These are phyloP conservation scores for Acanthamoeba castellanii DNA, from an alignment of 208 protist genomes.

Conservation along the genomic window DNA sequence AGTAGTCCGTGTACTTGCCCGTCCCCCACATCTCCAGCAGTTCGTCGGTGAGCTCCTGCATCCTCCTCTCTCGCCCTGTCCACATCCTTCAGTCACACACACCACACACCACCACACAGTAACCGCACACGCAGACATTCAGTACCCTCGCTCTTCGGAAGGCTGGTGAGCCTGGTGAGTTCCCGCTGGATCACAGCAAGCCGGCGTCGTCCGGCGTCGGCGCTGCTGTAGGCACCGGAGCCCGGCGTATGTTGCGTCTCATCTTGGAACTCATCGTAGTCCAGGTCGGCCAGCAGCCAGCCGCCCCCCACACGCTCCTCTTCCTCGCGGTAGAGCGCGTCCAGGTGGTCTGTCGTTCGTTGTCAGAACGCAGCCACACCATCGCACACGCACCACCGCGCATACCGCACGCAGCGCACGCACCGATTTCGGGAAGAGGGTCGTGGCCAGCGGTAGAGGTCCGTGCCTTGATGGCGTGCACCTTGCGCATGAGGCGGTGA, in stretches of 20 bases:
- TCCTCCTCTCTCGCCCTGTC: not conserved
- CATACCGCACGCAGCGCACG: not conserved
- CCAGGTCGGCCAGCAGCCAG: not conserved
- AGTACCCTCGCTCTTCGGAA: not conserved
- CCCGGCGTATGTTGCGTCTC: not conserved
- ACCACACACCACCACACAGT: not conserved
- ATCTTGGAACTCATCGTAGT: not conserved
- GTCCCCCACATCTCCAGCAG: conserved; percentile 23
- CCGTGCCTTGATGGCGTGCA: not conserved
- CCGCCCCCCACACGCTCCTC: not conserved
- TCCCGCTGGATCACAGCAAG: not conserved
- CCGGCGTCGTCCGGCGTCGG: too few species aligned
- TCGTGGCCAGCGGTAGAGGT: not conserved
- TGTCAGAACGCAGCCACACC: not conserved
- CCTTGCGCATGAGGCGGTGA: not conserved
- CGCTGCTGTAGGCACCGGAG: not conserved
- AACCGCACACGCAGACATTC: too few species aligned
- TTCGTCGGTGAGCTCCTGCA: not conserved
- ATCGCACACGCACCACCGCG: not conserved
- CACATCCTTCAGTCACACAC: not conserved
- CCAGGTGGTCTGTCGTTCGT: not conserved
- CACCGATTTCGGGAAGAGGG: not conserved
- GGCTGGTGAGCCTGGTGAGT: not conserved
- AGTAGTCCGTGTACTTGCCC: not conserved
- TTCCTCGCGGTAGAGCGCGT: not conserved